Evolutionary conservation across 192 early-diverging fungal genomes (phyloP), one percentile per base, ranked within the genome.

Genomic region (Coemansia sp.): DNA sequence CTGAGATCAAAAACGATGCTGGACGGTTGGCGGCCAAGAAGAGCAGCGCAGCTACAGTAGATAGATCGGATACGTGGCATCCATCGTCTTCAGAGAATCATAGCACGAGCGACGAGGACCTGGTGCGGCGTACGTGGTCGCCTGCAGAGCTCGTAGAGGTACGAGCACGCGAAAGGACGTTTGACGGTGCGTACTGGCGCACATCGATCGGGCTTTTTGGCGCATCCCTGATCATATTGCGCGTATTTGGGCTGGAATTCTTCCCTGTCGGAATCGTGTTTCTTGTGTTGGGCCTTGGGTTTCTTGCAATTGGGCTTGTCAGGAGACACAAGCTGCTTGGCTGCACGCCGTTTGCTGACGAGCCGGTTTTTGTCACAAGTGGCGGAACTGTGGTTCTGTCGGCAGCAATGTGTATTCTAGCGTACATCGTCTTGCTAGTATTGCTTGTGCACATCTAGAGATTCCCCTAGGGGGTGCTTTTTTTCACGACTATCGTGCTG

Each of bases 131-230:
- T 52, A 64, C 69, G 14, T 81, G 78, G 78, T 73, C 80, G n/a
- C 63, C 70, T 24, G 80, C 55, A 5, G 75, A 83, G 75, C 74
- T 83, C 14, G 74, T 83, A n/a, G 80, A 83, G 43, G 66, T 83
- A 49, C 80, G 80, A 1, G 80, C 80, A 23, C 74, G 75, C 26
- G 80, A 83, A 53, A 71, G 80, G 34, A 83, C 80, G n/a, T 83
- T 83, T 51, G 80, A 83, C 45, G 80, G 80, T 2, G 80, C 80
- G 26, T 83, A 83, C 60, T 83, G 80, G 80, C 80, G 80, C 52
- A 83, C 80, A 26, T 64, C 80, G 6, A 53, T 83, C n/a, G 74
- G 75, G 41, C 71, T 77, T 38, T 74, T 83, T 60, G 75, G 80
- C 49, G 80, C 80, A n/a, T 63, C 75, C 46, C 68, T 77, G 58